Evolutionary conservation across 306 rosid species (phyloP).

Genomic region (Fragaria iinumae): DNA sequence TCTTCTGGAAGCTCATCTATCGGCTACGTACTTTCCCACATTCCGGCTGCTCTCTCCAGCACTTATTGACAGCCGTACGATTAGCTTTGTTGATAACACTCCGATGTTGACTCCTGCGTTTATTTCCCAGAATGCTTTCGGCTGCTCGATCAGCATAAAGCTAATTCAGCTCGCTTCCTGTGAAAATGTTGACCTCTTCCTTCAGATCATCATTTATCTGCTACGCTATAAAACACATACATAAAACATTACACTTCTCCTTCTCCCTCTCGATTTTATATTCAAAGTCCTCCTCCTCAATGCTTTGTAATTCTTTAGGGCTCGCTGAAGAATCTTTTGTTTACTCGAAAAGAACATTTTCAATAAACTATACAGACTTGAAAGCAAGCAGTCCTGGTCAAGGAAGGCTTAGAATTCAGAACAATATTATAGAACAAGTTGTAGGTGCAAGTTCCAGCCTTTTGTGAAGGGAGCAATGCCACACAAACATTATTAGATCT

Average conservation of each 20-base stretch:
- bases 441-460: not conserved
- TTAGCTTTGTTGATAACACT: not conserved
- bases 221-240: not conserved
- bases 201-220: not conserved
- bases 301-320: not conserved
- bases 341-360: not conserved
- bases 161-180: not conserved
- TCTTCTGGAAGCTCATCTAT: slow-evolving; percentile 26
- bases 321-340: not conserved
- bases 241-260: not conserved
- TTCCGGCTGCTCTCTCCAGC: not conserved
- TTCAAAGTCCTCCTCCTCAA: not conserved
- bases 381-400: slow-evolving; percentile 7
- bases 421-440: not conserved
- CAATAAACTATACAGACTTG: not conserved
- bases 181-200: not conserved
- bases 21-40: not conserved
- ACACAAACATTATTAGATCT: not conserved
- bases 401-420: not conserved
- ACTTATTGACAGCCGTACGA: not conserved
- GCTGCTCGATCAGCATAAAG: not conserved
- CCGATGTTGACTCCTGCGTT: not conserved
- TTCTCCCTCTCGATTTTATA: not conserved
- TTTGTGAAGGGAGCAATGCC: not conserved
- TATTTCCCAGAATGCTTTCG: not conserved